Conservation (phyloP, 441 rosid genomes). For the Isatis lusitanica region DNA sequence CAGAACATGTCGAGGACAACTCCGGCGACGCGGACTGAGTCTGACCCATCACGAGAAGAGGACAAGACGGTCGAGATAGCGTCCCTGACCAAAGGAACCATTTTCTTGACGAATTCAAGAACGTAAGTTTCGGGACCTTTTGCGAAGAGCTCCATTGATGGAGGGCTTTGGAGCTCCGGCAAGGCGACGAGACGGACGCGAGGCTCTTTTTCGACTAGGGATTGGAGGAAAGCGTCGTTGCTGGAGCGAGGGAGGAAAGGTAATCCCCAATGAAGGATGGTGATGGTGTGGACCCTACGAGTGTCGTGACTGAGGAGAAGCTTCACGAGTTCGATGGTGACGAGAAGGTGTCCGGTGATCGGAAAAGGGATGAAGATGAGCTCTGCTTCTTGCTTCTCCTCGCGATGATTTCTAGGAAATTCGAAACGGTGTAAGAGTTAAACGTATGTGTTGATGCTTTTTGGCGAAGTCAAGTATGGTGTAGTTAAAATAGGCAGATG, state of each 20-base stretch:
- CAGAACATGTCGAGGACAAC: constrained; percentile 40
- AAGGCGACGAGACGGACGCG: constrained; percentile 18
- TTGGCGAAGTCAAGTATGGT: no score
- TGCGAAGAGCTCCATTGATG: constrained; percentile 22
- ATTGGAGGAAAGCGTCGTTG: background rate
- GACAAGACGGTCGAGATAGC: constrained; percentile 18
- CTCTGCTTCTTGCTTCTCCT: constrained; percentile 38
- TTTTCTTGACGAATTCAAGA: constrained; percentile 23
- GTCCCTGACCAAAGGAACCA: constrained; percentile 24
- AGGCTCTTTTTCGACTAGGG: constrained; percentile 26
- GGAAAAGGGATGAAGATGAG: constrained; percentile 51
- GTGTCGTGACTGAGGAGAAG: constrained; percentile 36
- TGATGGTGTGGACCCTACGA: constrained; percentile 31
- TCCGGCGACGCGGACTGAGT: constrained; percentile 28
- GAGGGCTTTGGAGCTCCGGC: constrained; percentile 11
- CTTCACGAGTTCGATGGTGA: constrained; percentile 45
- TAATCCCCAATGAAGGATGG: constrained; percentile 41
- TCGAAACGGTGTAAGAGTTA: background rate
- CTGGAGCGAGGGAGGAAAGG: background rate
- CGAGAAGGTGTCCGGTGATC: constrained; percentile 43
- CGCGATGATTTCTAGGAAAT: background rate
- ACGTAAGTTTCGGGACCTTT: constrained; percentile 35
- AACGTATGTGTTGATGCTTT: background rate
- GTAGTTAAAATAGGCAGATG: background rate
- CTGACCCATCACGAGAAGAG: constrained; percentile 10